phyloP scores from a whole-genome alignment of 2,329 filamentous ascomycete genomes.

The Paecilomyces niveus region DNA sequence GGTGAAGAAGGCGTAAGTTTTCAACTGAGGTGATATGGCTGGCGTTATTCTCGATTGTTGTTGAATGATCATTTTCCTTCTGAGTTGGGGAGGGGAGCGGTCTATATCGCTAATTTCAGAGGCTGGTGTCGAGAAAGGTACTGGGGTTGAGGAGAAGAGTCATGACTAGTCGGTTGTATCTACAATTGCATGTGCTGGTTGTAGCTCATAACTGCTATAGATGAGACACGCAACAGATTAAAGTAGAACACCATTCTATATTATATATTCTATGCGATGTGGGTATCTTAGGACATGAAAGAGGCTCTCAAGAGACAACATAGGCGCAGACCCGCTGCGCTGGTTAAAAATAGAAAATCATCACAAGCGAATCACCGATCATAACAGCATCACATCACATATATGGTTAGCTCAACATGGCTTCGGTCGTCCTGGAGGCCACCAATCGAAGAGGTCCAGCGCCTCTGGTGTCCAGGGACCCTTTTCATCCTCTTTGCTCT shows the following conservation, averaged over 20 bases:
- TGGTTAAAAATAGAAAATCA: background rate
- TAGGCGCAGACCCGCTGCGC: background rate
- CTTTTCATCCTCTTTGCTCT: slow-evolving; percentile 17
- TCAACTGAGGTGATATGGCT: too few species aligned
- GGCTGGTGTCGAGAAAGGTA: too few species aligned
- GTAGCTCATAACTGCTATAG: too few species aligned
- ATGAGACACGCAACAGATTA: background rate
- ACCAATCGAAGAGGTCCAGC: slow-evolving; percentile 37
- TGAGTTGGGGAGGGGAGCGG: too few species aligned
- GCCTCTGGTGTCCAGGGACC: slow-evolving; percentile 38
- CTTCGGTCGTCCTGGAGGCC: slow-evolving; percentile 32
- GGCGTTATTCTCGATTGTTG: too few species aligned
- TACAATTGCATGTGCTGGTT: too few species aligned
- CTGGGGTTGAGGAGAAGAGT: too few species aligned
- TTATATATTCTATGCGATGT: background rate
- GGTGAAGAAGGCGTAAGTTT: slow-evolving; percentile 31
- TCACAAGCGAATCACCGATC: background rate
- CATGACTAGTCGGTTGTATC: too few species aligned
- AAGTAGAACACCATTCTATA: background rate
- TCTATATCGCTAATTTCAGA: too few species aligned
- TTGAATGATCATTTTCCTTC: too few species aligned
- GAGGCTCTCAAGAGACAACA: background rate
- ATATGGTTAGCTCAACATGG: slow-evolving; percentile 12
- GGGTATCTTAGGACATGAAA: background rate
- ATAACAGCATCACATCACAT: background rate